Conservation (phyloP, 164 flowering plant species). For the Piper betle region DNA sequence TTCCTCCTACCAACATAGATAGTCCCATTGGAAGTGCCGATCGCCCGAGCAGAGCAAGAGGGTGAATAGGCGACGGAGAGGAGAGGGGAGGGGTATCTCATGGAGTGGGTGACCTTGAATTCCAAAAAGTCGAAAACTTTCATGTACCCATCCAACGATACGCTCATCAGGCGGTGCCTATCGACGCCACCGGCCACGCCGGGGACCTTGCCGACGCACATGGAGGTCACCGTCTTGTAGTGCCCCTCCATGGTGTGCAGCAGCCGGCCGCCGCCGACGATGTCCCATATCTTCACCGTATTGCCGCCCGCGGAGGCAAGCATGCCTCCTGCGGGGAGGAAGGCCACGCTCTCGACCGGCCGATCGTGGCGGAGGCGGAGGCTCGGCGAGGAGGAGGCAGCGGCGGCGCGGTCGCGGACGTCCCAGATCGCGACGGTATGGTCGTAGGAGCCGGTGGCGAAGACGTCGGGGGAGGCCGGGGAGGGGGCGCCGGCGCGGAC, state of each 20-base stretch:
- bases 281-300: constrained; percentile 84
- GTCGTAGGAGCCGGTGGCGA: constrained; percentile 80
- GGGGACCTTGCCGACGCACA: constrained; percentile 50
- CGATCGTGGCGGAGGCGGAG: constrained; percentile 44
- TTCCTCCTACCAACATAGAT: constrained; percentile 57
- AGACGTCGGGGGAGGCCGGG: constrained; percentile 45
- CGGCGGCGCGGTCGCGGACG: constrained; percentile 29
- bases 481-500: constrained; percentile 71
- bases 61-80: constrained; percentile 67
- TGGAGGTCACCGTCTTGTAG: constrained; percentile 78
- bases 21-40: constrained; percentile 73
- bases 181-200: constrained; percentile 20
- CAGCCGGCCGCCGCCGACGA: constrained; percentile 76
- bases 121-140: constrained; percentile 76
- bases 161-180: constrained; percentile 57
- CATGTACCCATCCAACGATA: constrained; percentile 79
- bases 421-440: constrained; percentile 86
- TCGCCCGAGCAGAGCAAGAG: constrained; percentile 44
- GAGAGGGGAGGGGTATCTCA: constrained; percentile 73
- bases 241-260: constrained; percentile 65
- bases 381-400: constrained; percentile 4
- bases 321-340: constrained; percentile 73
- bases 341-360: constrained; percentile 69
- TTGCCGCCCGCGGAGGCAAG: constrained; percentile 83
- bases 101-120: constrained; percentile 57